Evolutionary conservation across 2,329 filamentous ascomycete genomes (phyloP), one percentile per base, ranked within the genome.

Genomic region (Cladophialophora exuberans): DNA sequence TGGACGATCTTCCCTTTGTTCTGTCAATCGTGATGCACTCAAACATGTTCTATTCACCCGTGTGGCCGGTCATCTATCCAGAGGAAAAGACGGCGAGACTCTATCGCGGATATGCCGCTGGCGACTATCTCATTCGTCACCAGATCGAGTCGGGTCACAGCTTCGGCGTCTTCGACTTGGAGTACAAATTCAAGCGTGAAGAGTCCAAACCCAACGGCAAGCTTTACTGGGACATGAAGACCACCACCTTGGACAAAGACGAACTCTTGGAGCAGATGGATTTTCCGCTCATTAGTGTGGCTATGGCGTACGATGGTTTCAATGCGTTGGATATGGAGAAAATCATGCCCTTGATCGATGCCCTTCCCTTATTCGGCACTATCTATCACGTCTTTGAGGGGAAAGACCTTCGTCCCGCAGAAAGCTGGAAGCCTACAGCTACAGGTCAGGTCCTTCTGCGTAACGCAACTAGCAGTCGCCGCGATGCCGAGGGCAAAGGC

Each of bases 161-260:
- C 33, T 72, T 66, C 57, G 72, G 71, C 48, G 69, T 74, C 28
- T 73, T 72, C 62, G 72, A 74, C 60, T 70, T 65, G 6, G 62
- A 72, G 35, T 74, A 73, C 57, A 30, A 59, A 17, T 74, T 66
- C 68, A 72, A 69, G 48, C 63, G 62, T 2, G 54, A 65, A 4
- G 64, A 70, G 20, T 70, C 67, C 25, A 62, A 56, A 17, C 57
- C 65, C 33, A 69, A 18, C 49, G 65, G 45, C 33, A 54, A 48
- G 5, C 36, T 65, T 13, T 60, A 62, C 48, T 64, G 62, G 61
- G 53, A 63, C 35, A 17, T 54, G 5, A 49, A 54, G 9, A 45
- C 56, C 30, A 35, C 39, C 4, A 54, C 42, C 13, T 43, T 52
- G 11, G 42, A 52, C 20, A 22, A 20, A 4, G 52, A 65, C 25